Percentiles rank a stretch among this genome's conserved stretches.
phyloP scores from a whole-genome alignment of 306 rosid genomes.

The Dryas octopetala region DNA sequence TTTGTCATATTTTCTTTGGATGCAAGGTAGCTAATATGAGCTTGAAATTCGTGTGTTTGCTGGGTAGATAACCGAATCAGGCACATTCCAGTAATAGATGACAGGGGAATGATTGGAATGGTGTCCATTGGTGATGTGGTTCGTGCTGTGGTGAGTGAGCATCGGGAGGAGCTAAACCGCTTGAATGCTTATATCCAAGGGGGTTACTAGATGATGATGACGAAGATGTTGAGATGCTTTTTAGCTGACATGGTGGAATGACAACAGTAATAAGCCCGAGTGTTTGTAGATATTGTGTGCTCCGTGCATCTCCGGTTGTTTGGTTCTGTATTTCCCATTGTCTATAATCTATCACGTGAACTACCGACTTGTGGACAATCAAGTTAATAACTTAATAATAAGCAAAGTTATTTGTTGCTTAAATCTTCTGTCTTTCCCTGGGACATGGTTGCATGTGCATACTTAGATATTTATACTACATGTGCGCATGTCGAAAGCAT shows the following conservation, averaged over 20 bases:
- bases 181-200: constrained; percentile 95
- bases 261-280: constrained; percentile 47
- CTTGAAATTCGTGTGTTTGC: constrained; percentile 21
- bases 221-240: constrained; percentile 27
- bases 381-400: constrained; percentile 21
- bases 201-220: constrained; percentile 73
- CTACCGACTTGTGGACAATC: constrained; percentile 11
- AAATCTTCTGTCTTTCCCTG: background rate
- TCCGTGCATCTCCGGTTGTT: constrained; percentile 30
- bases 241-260: constrained; percentile 32
- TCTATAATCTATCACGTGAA: constrained; percentile 10
- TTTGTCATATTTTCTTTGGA: background rate
- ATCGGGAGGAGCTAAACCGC: constrained; percentile 92
- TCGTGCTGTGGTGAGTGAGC: constrained; percentile 96
- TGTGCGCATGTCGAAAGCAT: too few species aligned
- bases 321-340: constrained; percentile 21
- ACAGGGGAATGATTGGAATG: constrained; percentile 84
- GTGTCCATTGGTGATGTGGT: constrained; percentile 98
- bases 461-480: too few species aligned
- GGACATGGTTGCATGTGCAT: too few species aligned
- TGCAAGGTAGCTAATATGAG: constrained; percentile 12
- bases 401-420: background rate
- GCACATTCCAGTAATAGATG: constrained; percentile 89
- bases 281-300: constrained; percentile 50
- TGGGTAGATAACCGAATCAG: constrained; percentile 83